phyloP scores from a whole-genome alignment of 1,284 basidiomycete genomes.

The Puccinia polysora region DNA sequence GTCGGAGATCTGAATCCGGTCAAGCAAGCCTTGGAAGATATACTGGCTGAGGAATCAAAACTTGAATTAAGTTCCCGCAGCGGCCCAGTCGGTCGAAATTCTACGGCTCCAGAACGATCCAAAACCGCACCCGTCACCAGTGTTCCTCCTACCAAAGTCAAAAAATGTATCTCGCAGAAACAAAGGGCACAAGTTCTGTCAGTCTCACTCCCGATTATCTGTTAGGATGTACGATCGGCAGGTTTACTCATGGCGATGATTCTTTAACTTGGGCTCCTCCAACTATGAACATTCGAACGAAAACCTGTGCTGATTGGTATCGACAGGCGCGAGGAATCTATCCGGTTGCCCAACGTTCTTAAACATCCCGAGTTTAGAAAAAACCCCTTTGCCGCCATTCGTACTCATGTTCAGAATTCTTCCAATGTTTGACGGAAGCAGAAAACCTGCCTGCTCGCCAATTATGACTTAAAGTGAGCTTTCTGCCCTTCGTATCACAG shows the following conservation, averaged over 20 bases:
- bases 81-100: too few species aligned
- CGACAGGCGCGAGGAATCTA: conserved; percentile 1
- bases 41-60: conserved; percentile 5
- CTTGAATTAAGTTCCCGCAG: neutral
- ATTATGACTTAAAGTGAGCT: too few species aligned
- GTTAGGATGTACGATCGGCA: too few species aligned
- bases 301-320: neutral
- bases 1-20: conserved; percentile 14
- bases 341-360: conserved; percentile 14
- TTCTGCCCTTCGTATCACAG: too few species aligned
- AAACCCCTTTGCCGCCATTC: conserved; percentile 30
- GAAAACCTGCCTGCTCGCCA: too few species aligned
- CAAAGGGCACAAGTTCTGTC: conserved; percentile 35
- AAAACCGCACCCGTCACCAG: neutral
- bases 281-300: neutral
- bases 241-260: neutral
- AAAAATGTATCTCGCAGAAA: conserved; percentile 27
- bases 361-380: conserved; percentile 28
- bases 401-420: conserved; percentile 33
- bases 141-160: neutral
- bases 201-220: neutral
- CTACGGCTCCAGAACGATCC: too few species aligned
- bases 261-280: neutral
- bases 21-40: conserved; percentile 16
- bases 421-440: too few species aligned